Conservation (phyloP, 148 eudicot species). For the Camellia granthamiana region DNA sequence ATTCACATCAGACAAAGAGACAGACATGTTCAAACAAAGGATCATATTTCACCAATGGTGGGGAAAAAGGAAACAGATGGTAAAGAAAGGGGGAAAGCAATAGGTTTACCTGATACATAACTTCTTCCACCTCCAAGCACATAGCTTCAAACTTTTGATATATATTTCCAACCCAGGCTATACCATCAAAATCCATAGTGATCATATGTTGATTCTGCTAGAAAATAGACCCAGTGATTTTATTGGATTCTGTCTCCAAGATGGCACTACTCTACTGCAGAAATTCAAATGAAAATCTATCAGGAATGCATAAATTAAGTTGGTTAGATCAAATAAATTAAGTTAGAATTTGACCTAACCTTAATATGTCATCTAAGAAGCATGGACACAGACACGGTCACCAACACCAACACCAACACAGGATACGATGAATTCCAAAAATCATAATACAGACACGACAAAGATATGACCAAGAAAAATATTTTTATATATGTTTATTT, state of each 20-base stretch:
- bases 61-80: background rate
- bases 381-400: no score
- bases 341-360: no score
- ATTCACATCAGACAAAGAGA: background rate
- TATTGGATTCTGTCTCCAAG: background rate
- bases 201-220: conserved; percentile 13
- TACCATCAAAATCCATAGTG: conserved; percentile 59
- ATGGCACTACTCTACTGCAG: conserved; percentile 12
- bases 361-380: no score
- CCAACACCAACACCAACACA: no score
- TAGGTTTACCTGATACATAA: conserved; percentile 54
- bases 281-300: conserved; percentile 5
- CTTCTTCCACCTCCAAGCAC: conserved; percentile 85
- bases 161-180: conserved; percentile 64
- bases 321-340: background rate
- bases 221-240: background rate
- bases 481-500: no score
- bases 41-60: background rate
- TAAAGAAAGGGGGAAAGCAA: background rate
- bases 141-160: conserved; percentile 66
- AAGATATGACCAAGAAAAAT: no score
- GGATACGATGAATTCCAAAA: no score
- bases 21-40: background rate
- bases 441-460: no score
- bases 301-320: background rate